These are phyloP conservation scores for Passalora sequoiae DNA, from an alignment of 2,329 filamentous ascomycete genomes.

Conservation along the genomic window DNA sequence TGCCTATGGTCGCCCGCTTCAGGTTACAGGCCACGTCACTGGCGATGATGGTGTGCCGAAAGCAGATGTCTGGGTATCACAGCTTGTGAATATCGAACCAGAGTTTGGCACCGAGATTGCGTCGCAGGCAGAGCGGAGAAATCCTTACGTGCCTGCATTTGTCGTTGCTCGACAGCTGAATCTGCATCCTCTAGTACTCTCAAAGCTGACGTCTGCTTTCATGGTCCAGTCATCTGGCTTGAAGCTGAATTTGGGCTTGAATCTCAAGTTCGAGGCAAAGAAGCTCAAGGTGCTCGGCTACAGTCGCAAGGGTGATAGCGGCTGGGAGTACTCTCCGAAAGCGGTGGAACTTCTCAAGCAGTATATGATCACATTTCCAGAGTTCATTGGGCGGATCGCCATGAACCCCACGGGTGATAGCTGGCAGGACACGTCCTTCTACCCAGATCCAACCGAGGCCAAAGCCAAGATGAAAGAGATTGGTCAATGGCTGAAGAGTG, in stretches of 20 bases:
- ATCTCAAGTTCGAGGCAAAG: slow-evolving; percentile 93
- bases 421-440: slow-evolving; percentile 80
- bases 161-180: slow-evolving; percentile 77
- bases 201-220: slow-evolving; percentile 94
- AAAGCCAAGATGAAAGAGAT: slow-evolving; percentile 87
- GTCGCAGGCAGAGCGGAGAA: slow-evolving; percentile 60
- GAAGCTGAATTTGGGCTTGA: slow-evolving; percentile 84
- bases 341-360: slow-evolving; percentile 74
- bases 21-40: slow-evolving; percentile 64
- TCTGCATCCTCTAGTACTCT: slow-evolving; percentile 80
- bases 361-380: slow-evolving; percentile 91
- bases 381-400: slow-evolving; percentile 88
- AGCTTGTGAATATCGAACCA: slow-evolving; percentile 65
- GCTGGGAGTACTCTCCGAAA: slow-evolving; percentile 92
- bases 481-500: slow-evolving; percentile 81
- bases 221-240: slow-evolving; percentile 75
- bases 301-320: slow-evolving; percentile 75
- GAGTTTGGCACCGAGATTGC: slow-evolving; percentile 79
- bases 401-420: slow-evolving; percentile 80
- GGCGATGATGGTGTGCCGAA: slow-evolving; percentile 60
- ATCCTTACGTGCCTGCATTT: slow-evolving; percentile 79
- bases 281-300: slow-evolving; percentile 96
- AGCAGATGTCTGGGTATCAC: slow-evolving; percentile 72
- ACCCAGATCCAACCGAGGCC: slow-evolving; percentile 65
- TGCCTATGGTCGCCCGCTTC: slow-evolving; percentile 84